Conservation (phyloP, 2,329 filamentous ascomycete species). For the Rhynchosporium agropyri region DNA sequence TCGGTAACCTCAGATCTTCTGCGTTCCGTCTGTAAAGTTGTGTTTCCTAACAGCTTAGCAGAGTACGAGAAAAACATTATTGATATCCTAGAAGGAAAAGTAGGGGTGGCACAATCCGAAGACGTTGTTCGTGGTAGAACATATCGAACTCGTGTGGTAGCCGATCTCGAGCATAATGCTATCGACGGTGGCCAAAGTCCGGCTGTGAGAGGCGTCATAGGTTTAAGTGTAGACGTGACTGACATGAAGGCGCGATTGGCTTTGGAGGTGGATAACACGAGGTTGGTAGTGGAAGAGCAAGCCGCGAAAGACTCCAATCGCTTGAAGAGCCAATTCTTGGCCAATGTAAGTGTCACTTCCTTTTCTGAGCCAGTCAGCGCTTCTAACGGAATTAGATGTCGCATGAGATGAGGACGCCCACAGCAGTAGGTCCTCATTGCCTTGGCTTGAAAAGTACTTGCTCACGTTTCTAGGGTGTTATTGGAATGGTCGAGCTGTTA, state of each 20-base stretch:
- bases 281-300: conserved; percentile 33
- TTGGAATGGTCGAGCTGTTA: conserved; percentile 37
- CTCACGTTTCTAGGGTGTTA: conserved; percentile 28
- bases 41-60: conserved; percentile 7
- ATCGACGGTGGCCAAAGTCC: conserved; percentile 31
- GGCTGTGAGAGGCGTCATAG: conserved; percentile 32
- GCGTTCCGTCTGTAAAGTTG: too few species aligned
- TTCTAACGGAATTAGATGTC: conserved; percentile 30
- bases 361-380: not conserved
- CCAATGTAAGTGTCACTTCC: conserved; percentile 29
- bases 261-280: conserved; percentile 33
- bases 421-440: conserved; percentile 26
- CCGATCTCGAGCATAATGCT: conserved; percentile 31
- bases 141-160: conserved; percentile 34
- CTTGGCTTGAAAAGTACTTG: not conserved
- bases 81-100: conserved; percentile 30
- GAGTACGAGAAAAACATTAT: conserved; percentile 30
- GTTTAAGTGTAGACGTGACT: conserved; percentile 35
- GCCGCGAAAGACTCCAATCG: conserved; percentile 35
- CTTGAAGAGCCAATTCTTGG: conserved; percentile 37
- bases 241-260: conserved; percentile 33
- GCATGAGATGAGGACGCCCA: conserved; percentile 37
- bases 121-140: conserved; percentile 27
- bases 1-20: not conserved
- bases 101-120: conserved; percentile 32